phyloP scores from a whole-genome alignment of 2,329 filamentous ascomycete genomes.

The Fusarium continuum region DNA sequence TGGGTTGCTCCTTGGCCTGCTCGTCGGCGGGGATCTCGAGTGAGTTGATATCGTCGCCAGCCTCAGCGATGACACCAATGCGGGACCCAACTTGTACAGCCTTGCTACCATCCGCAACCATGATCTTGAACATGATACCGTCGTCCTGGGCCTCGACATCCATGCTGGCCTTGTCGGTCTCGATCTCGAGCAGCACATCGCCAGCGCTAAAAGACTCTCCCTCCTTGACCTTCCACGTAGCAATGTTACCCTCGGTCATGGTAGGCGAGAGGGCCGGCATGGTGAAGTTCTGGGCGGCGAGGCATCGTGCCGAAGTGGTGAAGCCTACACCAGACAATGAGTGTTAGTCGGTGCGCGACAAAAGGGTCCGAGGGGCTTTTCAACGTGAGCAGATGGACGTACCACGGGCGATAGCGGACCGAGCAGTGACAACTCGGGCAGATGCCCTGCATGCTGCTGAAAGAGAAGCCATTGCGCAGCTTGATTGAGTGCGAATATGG shows the following conservation, averaged over 20 bases:
- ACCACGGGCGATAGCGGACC: slow-evolving; percentile 66
- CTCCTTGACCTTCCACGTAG: slow-evolving; percentile 86
- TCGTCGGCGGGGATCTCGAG: slow-evolving; percentile 81
- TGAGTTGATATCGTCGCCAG: slow-evolving; percentile 78
- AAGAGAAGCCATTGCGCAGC: slow-evolving; percentile 70
- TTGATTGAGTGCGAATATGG: slow-evolving; percentile 41
- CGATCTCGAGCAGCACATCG: slow-evolving; percentile 89
- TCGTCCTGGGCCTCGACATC: slow-evolving; percentile 94
- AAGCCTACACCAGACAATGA: slow-evolving; percentile 61
- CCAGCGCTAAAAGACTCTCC: slow-evolving; percentile 83
- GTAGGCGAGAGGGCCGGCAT: slow-evolving; percentile 93
- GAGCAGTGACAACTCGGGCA: slow-evolving; percentile 62
- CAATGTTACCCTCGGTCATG: slow-evolving; percentile 93
- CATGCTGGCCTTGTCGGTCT: slow-evolving; percentile 95
- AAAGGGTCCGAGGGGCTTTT: slow-evolving; percentile 34
- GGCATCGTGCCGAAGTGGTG: slow-evolving; percentile 67
- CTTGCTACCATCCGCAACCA: slow-evolving; percentile 77
- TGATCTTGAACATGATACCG: slow-evolving; percentile 85
- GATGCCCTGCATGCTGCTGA: slow-evolving; percentile 71
- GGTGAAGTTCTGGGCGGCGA: slow-evolving; percentile 85
- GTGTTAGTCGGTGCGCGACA: slow-evolving; percentile 41
- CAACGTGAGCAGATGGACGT: slow-evolving; percentile 43
- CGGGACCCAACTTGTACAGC: slow-evolving; percentile 78
- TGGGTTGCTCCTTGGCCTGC: slow-evolving; percentile 70
- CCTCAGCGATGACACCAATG: slow-evolving; percentile 84